Percentiles rank a stretch among this genome's conserved stretches.
phyloP scores from a whole-genome alignment of 768 basidiomycete species.

The Serendipita sp. region DNA sequence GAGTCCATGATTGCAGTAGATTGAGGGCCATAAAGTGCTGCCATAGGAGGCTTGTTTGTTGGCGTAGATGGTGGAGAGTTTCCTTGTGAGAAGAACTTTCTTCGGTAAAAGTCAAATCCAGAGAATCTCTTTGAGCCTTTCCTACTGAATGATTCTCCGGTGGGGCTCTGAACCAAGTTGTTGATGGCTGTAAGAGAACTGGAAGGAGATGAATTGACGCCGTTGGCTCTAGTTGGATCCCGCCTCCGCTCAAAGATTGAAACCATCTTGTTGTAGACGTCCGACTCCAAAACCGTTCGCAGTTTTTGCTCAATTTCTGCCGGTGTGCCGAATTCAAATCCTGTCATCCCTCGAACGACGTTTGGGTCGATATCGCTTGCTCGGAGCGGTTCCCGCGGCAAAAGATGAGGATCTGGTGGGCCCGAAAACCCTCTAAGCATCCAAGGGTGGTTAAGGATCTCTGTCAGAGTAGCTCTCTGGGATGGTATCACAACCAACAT shows the following conservation, averaged over 20 bases:
- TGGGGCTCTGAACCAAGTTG: constrained; percentile 17
- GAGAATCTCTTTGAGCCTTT: constrained; percentile 78
- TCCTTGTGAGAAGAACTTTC: constrained; percentile 53
- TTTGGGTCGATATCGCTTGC: constrained; percentile 73
- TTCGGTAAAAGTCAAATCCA: constrained; percentile 84
- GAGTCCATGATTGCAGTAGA: not conserved
- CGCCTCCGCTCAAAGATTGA: constrained; percentile 52
- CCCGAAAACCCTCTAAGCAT: constrained; percentile 76
- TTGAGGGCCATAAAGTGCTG: not conserved
- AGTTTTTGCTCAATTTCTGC: constrained; percentile 71
- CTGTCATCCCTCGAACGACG: constrained; percentile 81
- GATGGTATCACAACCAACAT: constrained; percentile 95
- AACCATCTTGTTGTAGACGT: constrained; percentile 56
- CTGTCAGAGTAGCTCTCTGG: constrained; percentile 61
- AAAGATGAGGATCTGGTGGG: constrained; percentile 67
- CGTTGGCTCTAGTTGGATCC: constrained; percentile 11
- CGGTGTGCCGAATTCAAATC: constrained; percentile 88
- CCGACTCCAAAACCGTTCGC: constrained; percentile 54
- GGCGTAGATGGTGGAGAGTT: constrained; percentile 16
- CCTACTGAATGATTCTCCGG: constrained; percentile 23
- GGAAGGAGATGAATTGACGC: constrained; percentile 41
- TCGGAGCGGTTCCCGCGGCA: constrained; percentile 78
- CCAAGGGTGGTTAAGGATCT: constrained; percentile 82
- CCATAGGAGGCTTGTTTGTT: not conserved
- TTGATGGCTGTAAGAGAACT: constrained; percentile 33